Evolutionary conservation across 257 asterid species (phyloP).

Genomic region (Verbena officinalis): DNA sequence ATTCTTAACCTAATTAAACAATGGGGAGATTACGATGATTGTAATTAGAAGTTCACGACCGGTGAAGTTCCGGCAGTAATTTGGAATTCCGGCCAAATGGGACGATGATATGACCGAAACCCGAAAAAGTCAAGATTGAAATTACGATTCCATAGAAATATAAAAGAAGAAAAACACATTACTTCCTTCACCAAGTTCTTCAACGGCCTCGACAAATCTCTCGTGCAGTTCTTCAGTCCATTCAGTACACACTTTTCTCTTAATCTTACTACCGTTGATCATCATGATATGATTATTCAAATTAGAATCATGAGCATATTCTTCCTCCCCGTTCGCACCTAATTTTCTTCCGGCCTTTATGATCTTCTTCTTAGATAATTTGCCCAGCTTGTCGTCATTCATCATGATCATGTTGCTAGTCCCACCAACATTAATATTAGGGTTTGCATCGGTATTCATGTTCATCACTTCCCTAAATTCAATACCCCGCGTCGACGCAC

Average conservation of each 20-base stretch:
- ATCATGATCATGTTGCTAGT: conserved; percentile 1
- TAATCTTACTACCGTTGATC: conserved; percentile 14
- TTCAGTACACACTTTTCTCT: conserved; percentile 41
- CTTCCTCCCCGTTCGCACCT: not conserved
- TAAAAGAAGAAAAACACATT: conserved; percentile 1
- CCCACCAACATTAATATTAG: not conserved
- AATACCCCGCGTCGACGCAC: conserved; percentile 9
- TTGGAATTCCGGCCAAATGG: too few species aligned
- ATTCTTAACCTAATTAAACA: too few species aligned
- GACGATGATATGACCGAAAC: too few species aligned
- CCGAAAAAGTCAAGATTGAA: too few species aligned
- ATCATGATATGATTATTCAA: not conserved
- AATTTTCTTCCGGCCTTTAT: not conserved
- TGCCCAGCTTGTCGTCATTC: conserved; percentile 30
- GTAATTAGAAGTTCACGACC: too few species aligned
- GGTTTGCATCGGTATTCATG: not conserved
- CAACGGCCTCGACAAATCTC: conserved; percentile 43
- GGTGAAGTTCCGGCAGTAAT: too few species aligned
- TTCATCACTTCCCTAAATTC: conserved; percentile 18
- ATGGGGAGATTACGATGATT: too few species aligned
- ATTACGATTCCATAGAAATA: too few species aligned
- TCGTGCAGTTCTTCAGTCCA: conserved; percentile 52
- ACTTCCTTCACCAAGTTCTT: conserved; percentile 54
- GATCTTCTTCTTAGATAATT: not conserved
- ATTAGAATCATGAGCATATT: not conserved